Evolutionary conservation across 1,284 basidiomycete genomes (phyloP).

Genomic region (Leccinum pallidistipes): DNA sequence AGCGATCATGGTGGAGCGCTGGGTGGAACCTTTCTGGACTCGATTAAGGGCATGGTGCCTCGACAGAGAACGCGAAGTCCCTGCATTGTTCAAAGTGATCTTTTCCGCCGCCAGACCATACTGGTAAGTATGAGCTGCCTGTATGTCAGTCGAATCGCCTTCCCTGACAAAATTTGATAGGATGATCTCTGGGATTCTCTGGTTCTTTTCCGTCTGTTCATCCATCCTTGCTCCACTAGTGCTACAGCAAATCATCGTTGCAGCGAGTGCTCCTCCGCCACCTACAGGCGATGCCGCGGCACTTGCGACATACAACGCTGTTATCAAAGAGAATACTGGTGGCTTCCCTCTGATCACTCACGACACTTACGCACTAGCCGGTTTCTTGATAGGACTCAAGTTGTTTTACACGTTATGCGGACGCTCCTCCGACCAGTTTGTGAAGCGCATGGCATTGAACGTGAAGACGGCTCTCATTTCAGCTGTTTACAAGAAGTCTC

Average conservation of each 20-base stretch:
- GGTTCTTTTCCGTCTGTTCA: conserved; percentile 28
- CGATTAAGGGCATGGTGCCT: conserved; percentile 22
- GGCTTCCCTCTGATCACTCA: conserved; percentile 31
- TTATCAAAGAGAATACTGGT: conserved; percentile 23
- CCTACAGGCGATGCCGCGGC: conserved; percentile 21
- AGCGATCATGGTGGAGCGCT: conserved; percentile 25
- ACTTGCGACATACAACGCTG: conserved; percentile 21
- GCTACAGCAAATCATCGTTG: conserved; percentile 31
- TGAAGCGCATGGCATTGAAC: conserved; percentile 31
- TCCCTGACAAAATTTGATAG: conserved; percentile 12
- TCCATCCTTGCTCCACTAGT: conserved; percentile 25
- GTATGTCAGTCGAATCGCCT: neutral
- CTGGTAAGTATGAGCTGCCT: conserved; percentile 15
- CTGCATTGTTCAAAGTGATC: conserved; percentile 20
- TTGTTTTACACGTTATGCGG: conserved; percentile 25
- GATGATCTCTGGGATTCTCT: conserved; percentile 29
- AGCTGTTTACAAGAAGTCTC: conserved; percentile 33
- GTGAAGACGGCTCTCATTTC: conserved; percentile 32
- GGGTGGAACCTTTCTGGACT: conserved; percentile 29
- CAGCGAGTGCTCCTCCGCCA: conserved; percentile 18
- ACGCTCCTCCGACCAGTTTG: conserved; percentile 31
- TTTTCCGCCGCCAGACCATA: conserved; percentile 17
- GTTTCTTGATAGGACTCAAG: conserved; percentile 28
- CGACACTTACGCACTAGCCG: conserved; percentile 25
- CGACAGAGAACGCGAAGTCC: conserved; percentile 14